Base-by-base conservation (phyloP, 2,329 filamentous ascomycete species). In the Chaetomium globosum region DNA sequence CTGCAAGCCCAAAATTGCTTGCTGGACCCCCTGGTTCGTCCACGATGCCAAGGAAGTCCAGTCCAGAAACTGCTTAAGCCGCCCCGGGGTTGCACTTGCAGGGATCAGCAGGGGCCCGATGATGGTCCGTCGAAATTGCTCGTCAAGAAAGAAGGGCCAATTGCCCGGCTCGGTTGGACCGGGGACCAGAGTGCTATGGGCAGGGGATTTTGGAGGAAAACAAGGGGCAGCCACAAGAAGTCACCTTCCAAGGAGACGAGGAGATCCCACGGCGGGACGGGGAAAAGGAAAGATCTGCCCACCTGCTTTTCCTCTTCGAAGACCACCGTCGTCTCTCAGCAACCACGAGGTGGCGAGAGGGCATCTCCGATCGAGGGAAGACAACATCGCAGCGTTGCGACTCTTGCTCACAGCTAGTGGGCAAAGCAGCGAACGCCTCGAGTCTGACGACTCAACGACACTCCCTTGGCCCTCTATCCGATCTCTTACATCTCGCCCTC, bases 81-180 rank as follows among this genome's bases (percentile, higher is more conserved):
- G 59, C 61, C 64, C 43, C 13, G 61, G 55, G 61, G 65, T 66
- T 64, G 62, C 51, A 30, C 36, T 63, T 60, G 61, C 70, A 70
- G 64, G 71, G 70, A 68, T 70, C 63, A 66, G 68, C 69, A 68
- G 67, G 69, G 65, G 67, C 64, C 70, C 58, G 58, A 64, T 65
- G 67, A 65, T 71, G 70, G 67, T 71, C 63, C 68, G 67, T 67
- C 21, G 69, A 71, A 73, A 73, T 73, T 73, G 70, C 71, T 67
- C 67, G 69, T 63, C 33, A 57, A 13, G 65, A 66, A 66, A 61
- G 57, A 57, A n/a, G 21, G 65, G 66, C 67, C 61, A 69, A 70
- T 64, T 59, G 65, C 61, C 66, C 63, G 58, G 61, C 48, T 60
- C 62, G 61, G 63, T 63, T 65, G 61, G 59, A 58, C 43, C 56